Evolutionary conservation across 305 asterid genomes (phyloP).

Genomic region (Fraxinus velutina): DNA sequence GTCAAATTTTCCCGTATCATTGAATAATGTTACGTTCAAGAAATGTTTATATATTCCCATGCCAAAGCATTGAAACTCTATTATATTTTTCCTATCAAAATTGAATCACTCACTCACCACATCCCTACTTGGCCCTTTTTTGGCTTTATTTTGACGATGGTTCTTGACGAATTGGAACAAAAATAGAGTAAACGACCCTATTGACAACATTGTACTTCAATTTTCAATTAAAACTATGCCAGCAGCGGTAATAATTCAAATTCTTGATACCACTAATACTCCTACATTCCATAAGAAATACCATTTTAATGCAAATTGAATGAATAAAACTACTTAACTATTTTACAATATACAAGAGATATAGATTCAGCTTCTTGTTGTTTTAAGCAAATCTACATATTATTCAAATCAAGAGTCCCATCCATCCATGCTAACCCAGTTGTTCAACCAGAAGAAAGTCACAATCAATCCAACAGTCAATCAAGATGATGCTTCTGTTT

Average conservation of each 20-base stretch:
- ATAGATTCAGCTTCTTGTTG: constrained; percentile 6
- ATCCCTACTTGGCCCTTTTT: neutral
- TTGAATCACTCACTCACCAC: neutral
- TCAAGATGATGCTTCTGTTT: constrained; percentile 11
- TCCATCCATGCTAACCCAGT: neutral
- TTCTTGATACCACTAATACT: no score
- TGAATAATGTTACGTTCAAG: no score
- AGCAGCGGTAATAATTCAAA: no score
- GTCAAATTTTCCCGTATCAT: no score
- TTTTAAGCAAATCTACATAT: neutral
- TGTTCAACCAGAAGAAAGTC: constrained; percentile 5
- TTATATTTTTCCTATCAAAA: neutral
- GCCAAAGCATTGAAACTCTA: no score
- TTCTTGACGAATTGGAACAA: neutral
- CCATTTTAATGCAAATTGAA: neutral
- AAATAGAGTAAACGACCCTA: neutral
- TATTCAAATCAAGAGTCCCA: neutral
- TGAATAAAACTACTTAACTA: neutral
- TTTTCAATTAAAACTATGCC: neutral
- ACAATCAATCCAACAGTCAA: constrained; percentile 1
- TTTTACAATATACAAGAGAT: constrained; percentile 10
- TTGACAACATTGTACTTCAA: neutral
- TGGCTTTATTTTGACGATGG: neutral
- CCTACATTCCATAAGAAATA: neutral
- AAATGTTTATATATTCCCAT: neutral